Evolutionary conservation across 495 filamentous ascomycete genomes (phyloP).

Genomic region (Xylona heveae): DNA sequence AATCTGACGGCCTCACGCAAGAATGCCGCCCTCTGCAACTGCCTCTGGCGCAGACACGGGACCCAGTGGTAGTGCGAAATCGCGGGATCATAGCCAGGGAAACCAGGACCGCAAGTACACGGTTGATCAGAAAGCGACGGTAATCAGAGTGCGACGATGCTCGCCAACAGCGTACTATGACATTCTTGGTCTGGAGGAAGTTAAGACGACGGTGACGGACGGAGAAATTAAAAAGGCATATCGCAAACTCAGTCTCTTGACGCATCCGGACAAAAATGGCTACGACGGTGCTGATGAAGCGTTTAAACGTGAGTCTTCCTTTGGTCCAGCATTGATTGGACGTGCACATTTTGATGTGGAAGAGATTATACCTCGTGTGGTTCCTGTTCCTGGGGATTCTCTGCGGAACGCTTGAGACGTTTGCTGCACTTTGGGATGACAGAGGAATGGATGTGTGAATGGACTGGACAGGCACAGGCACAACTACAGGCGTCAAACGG

Average conservation of each 20-base stretch:
- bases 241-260: conserved; percentile 65
- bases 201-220: conserved; percentile 42
- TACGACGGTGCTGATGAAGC: conserved; percentile 91
- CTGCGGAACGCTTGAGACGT: no score
- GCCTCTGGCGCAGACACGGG: conserved; percentile 49
- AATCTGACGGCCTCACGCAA: no score
- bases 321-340: not conserved
- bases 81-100: conserved; percentile 78
- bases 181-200: conserved; percentile 46
- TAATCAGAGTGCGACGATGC: conserved; percentile 70
- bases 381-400: not conserved
- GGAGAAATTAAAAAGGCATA: conserved; percentile 88
- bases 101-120: conserved; percentile 82
- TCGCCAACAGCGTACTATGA: conserved; percentile 76
- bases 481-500: no score
- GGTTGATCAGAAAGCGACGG: conserved; percentile 70
- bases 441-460: not conserved
- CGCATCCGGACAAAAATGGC: conserved; percentile 98
- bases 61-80: conserved; percentile 36
- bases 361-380: not conserved
- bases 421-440: not conserved
- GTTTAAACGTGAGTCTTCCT: conserved; percentile 51
- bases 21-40: conserved; percentile 53
- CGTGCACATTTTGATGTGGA: not conserved
- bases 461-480: no score